A percentile compares a stretch with the other conserved stretches of the same genome.
These are phyloP conservation scores for Micractinium conductrix DNA, from an alignment of 139 green algal genomes.

Conservation along the genomic window DNA sequence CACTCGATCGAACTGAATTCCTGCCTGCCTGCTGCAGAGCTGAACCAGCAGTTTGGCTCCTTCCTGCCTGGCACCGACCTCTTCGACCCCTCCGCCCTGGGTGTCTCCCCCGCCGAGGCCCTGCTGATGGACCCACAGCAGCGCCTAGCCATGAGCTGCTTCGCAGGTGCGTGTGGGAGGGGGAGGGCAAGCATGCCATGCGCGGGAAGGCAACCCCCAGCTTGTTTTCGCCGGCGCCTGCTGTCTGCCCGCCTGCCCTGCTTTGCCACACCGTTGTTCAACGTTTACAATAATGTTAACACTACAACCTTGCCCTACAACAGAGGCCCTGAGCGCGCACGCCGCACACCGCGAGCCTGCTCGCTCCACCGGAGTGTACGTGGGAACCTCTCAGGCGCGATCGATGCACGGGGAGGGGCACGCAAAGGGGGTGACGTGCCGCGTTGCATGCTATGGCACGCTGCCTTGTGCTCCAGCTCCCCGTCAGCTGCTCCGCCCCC, in stretches of 20 bases:
- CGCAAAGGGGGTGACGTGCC: too few relatives aligned
- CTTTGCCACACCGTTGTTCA: too few relatives aligned
- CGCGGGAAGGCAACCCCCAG: too few relatives aligned
- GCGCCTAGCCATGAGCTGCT: constrained; percentile 68
- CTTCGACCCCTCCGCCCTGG: constrained; percentile 64
- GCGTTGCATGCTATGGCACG: too few relatives aligned
- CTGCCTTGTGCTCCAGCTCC: too few relatives aligned
- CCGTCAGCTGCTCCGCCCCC: too few relatives aligned
- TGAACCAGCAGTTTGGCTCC: constrained; percentile 63
- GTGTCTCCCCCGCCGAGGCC: constrained; percentile 61
- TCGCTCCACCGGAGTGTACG: constrained; percentile 68
- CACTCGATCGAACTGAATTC: too few relatives aligned
- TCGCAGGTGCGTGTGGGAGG: constrained; percentile 7
- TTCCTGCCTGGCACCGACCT: constrained; percentile 58
- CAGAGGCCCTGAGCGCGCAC: constrained; percentile 9
- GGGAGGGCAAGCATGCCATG: too few relatives aligned
- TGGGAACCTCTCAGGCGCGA: constrained; percentile 83
- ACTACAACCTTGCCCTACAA: neutral
- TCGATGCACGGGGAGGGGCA: too few relatives aligned
- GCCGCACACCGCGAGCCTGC: neutral
- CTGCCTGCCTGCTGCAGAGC: constrained; percentile 9
- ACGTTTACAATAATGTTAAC: too few relatives aligned
- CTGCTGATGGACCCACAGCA: constrained; percentile 85
- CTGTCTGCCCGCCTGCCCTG: too few relatives aligned
- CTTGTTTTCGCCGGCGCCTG: too few relatives aligned